These are phyloP conservation scores for Begonia peltatifolia DNA, from an alignment of 306 rosid genomes.

Conservation along the genomic window DNA sequence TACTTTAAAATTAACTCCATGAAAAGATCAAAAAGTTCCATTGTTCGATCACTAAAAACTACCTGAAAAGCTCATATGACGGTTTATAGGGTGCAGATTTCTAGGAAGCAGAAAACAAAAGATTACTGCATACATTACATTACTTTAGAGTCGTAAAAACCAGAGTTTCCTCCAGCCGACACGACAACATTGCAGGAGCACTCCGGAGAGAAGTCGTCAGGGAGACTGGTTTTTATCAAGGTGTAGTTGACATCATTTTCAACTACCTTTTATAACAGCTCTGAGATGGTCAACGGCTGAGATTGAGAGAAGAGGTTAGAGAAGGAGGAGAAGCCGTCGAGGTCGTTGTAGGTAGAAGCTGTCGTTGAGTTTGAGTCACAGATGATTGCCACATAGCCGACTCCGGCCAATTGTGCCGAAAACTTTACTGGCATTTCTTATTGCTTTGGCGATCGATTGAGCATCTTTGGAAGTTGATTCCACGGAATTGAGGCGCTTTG, in stretches of 20 bases:
- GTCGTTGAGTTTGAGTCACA: slow-evolving; percentile 31
- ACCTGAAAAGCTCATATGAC: slow-evolving; percentile 71
- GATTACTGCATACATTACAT: slow-evolving; percentile 87
- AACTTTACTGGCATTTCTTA: slow-evolving; percentile 86
- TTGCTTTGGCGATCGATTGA: slow-evolving; percentile 80
- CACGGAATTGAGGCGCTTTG: slow-evolving; percentile 77
- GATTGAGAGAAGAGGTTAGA: slow-evolving; percentile 55
- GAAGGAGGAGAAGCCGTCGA: slow-evolving; percentile 77
- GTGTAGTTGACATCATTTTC: slow-evolving; percentile 64
- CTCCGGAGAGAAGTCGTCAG: slow-evolving; percentile 68
- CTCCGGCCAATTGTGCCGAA: slow-evolving; percentile 90
- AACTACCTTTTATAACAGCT: slow-evolving; percentile 56
- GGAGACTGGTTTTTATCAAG: slow-evolving; percentile 65
- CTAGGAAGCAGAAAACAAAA: slow-evolving; percentile 5
- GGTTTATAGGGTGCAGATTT: slow-evolving; percentile 42
- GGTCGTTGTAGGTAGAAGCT: slow-evolving; percentile 59
- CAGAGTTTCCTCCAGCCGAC: slow-evolving; percentile 44
- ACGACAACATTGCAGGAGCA: slow-evolving; percentile 63
- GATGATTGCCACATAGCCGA: slow-evolving; percentile 69
- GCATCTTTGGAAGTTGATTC: slow-evolving; percentile 56
- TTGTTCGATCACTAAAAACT: neutral
- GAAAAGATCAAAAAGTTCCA: too few relatives aligned
- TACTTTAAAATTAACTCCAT: too few relatives aligned
- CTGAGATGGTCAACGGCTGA: slow-evolving; percentile 39
- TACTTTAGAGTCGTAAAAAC: slow-evolving; percentile 93